These are phyloP conservation scores for Tremellales sp. DNA, from an alignment of 1,284 basidiomycete genomes.

Conservation along the genomic window DNA sequence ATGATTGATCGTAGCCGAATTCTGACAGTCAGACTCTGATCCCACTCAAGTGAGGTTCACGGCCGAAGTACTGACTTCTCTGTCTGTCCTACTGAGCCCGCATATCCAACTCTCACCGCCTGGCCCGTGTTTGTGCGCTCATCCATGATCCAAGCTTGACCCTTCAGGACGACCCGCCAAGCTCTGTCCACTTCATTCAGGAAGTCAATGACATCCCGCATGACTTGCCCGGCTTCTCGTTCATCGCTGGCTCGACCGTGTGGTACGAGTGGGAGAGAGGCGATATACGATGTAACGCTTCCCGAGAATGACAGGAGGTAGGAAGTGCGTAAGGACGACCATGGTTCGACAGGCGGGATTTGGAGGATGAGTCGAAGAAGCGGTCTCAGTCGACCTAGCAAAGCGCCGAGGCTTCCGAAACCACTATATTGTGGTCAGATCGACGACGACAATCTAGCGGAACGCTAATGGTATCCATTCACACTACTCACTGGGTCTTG, in stretches of 20 bases:
- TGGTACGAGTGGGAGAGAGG: constrained; percentile 15
- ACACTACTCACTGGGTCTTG: constrained; percentile 25
- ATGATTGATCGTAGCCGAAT: constrained; percentile 31
- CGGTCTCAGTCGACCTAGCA: constrained; percentile 19
- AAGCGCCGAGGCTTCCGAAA: constrained; percentile 15
- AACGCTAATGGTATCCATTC: background rate
- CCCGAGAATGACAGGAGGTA: constrained; percentile 31
- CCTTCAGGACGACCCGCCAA: constrained; percentile 27
- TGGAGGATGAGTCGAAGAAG: constrained; percentile 29
- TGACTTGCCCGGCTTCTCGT: constrained; percentile 10
- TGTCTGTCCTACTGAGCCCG: constrained; percentile 20
- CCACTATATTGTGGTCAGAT: constrained; percentile 10
- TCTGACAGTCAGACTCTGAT: constrained; percentile 1
- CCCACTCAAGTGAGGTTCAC: no score
- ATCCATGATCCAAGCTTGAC: constrained; percentile 21
- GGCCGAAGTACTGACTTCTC: constrained; percentile 12
- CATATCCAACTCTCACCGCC: constrained; percentile 4
- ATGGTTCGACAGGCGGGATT: constrained; percentile 25
- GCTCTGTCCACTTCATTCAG: constrained; percentile 21
- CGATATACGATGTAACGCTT: constrained; percentile 17
- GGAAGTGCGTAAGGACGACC: constrained; percentile 17
- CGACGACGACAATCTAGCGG: background rate
- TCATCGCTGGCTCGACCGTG: background rate
- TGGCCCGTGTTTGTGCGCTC: background rate
- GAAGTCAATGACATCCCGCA: constrained; percentile 19